Evolutionary conservation across 495 filamentous ascomycete species (phyloP).

Genomic region (Xylaria grammica): DNA sequence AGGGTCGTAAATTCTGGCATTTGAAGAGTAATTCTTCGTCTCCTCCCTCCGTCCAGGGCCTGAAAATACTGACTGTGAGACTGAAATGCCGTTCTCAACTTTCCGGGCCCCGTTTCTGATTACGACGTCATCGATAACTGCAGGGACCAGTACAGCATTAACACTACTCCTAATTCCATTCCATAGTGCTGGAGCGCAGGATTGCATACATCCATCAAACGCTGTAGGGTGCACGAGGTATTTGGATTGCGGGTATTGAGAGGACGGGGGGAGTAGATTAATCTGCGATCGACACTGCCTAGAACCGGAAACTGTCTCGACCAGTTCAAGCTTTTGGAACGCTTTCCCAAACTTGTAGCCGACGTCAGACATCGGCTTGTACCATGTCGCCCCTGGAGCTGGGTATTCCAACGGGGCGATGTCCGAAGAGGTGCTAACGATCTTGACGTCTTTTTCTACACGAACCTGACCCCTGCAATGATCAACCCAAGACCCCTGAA

Average conservation of each 20-base stretch:
- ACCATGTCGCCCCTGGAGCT: neutral
- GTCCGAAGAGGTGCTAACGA: neutral
- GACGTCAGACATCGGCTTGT: neutral
- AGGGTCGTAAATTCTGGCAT: no score
- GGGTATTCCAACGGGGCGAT: neutral
- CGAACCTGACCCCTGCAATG: neutral
- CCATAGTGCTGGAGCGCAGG: neutral
- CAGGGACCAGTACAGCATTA: conserved; percentile 8
- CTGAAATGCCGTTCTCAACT: neutral
- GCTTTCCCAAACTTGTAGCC: neutral
- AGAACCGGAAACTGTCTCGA: neutral
- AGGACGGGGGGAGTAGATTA: neutral
- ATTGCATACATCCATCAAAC: conserved; percentile 17
- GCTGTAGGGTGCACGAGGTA: conserved; percentile 2
- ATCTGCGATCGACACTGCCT: neutral
- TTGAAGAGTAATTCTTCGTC: no score
- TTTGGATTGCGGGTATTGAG: neutral
- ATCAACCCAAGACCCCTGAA: no score
- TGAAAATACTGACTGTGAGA: neutral
- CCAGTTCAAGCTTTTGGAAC: neutral
- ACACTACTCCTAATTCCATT: neutral
- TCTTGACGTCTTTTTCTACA: neutral
- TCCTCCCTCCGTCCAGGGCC: neutral
- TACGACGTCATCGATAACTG: conserved; percentile 14
- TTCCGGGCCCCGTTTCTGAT: neutral